Conservation (phyloP, 495 filamentous ascomycete genomes). For the Podospora pseudoanserina region DNA sequence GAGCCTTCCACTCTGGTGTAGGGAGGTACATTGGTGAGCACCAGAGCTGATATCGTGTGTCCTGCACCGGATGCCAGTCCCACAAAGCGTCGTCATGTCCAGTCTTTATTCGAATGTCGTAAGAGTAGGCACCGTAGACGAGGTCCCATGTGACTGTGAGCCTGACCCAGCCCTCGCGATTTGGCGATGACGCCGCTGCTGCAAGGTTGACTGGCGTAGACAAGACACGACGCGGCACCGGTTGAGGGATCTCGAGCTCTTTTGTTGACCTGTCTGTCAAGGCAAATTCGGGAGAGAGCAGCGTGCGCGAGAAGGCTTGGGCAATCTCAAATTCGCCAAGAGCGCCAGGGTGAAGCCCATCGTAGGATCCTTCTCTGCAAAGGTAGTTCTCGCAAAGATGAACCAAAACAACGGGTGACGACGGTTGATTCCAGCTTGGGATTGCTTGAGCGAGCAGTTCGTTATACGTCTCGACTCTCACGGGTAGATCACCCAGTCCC, state of each 20-base stretch:
- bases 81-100: not conserved
- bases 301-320: constrained; percentile 25
- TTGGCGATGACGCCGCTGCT: constrained; percentile 1
- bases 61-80: not conserved
- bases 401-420: constrained; percentile 30
- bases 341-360: constrained; percentile 39
- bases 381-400: constrained; percentile 29
- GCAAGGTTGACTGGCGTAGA: constrained; percentile 15
- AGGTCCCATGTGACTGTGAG: constrained; percentile 23
- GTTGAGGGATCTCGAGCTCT: constrained; percentile 16
- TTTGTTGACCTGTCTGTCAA: constrained; percentile 11
- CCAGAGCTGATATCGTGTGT: not conserved
- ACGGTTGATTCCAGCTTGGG: constrained; percentile 17
- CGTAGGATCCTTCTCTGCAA: constrained; percentile 30
- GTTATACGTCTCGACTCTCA: constrained; percentile 31
- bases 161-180: not conserved
- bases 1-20: not conserved
- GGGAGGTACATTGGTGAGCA: not conserved
- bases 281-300: constrained; percentile 16
- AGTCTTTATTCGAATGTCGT: constrained; percentile 13
- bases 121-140: constrained; percentile 29
- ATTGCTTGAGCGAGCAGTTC: constrained; percentile 18
- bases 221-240: constrained; percentile 18
- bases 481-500: constrained; percentile 25
- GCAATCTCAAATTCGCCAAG: constrained; percentile 34